Conservation (phyloP, 176 grass and related monocot genomes). For the Carex cristatella region DNA sequence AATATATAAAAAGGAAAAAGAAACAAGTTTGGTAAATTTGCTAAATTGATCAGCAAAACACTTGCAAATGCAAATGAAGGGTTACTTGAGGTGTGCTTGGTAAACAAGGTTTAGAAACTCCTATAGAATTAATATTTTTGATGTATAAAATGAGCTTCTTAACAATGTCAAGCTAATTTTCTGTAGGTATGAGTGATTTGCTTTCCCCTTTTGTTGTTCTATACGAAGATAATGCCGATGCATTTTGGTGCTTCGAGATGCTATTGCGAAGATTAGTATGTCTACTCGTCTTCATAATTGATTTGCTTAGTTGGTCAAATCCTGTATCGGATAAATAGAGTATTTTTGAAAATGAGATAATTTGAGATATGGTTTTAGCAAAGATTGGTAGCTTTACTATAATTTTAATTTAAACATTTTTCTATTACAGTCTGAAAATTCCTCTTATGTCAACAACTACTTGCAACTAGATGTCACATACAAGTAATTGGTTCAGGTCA, state of each 20-base stretch:
- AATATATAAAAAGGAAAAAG: not conserved
- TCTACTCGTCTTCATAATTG: not conserved
- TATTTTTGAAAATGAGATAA: not conserved
- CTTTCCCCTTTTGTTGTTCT: conserved; percentile 98
- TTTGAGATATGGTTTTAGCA: not conserved
- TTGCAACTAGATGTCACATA: not conserved
- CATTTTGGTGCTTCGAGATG: conserved; percentile 99
- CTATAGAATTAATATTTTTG: not conserved
- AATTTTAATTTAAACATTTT: not conserved
- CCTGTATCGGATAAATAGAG: not conserved
- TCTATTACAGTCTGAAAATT: not conserved
- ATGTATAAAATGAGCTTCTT: conserved; percentile 12
- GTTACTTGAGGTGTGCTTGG: not conserved
- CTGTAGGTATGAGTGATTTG: conserved; percentile 91
- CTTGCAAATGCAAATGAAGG: not conserved
- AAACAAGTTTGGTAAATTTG: not conserved
- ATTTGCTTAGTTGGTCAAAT: not conserved
- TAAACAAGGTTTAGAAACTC: not conserved
- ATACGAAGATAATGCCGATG: conserved; percentile 92
- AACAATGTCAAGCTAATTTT: not conserved
- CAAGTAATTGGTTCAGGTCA: not conserved
- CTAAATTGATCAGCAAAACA: not conserved
- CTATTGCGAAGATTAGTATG: conserved; percentile 89
- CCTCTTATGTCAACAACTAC: not conserved
- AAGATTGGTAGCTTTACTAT: not conserved